Conservation (phyloP, 495 filamentous ascomycete genomes). For the Neurospora sp. region DNA sequence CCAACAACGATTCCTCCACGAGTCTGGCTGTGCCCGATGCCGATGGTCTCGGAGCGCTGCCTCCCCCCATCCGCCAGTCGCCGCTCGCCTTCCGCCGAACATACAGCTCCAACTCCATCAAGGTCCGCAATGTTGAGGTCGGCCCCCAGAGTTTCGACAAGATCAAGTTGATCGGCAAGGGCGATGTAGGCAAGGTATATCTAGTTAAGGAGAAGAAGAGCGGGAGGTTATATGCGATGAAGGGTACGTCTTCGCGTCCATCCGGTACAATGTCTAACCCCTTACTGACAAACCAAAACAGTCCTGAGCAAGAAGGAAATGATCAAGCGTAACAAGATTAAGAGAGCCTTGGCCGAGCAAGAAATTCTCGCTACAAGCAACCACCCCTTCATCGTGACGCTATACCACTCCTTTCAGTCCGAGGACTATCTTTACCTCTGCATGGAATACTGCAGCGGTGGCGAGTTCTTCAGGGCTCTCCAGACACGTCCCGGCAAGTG, state of each 20-base stretch:
- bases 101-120: constrained; percentile 98
- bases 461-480: constrained; percentile 93
- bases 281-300: constrained; percentile 35
- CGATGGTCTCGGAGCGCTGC: constrained; percentile 28
- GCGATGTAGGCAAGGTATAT: constrained; percentile 97
- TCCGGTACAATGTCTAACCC: background rate
- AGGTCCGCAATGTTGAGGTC: constrained; percentile 93
- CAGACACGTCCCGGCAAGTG: constrained; percentile 96
- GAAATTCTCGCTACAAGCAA: constrained; percentile 98
- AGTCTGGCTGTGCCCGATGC: constrained; percentile 14
- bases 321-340: constrained; percentile 99
- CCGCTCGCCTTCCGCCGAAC: constrained; percentile 77
- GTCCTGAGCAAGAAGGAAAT: constrained; percentile 99
- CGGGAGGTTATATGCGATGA: constrained; percentile 92
- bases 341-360: constrained; percentile 92
- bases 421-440: constrained; percentile 97
- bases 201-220: constrained; percentile 97
- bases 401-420: constrained; percentile 98
- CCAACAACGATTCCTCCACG: constrained; percentile 7
- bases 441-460: constrained; percentile 99
- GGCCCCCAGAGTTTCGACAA: constrained; percentile 95
- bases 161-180: constrained; percentile 98
- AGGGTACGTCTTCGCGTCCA: constrained; percentile 48
- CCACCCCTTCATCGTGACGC: constrained; percentile 95
- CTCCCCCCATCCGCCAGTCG: constrained; percentile 33